These are phyloP conservation scores for Colletotrichum viniferum DNA, from an alignment of 2,329 filamentous ascomycete species.

Conservation along the genomic window DNA sequence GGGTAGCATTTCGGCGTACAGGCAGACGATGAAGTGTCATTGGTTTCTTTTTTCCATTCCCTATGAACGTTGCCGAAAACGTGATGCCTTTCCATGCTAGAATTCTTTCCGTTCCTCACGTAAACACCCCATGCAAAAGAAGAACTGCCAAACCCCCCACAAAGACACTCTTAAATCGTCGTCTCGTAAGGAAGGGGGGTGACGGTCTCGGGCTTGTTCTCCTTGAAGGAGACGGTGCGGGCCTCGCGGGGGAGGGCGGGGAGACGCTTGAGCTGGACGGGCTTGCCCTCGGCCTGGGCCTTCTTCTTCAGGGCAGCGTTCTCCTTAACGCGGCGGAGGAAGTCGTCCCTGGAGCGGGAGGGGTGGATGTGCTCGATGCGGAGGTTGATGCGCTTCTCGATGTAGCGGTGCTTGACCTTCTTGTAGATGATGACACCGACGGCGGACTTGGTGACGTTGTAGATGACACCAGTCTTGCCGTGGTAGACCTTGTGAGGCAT, in stretches of 20 bases:
- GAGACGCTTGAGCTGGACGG: slow-evolving; percentile 92
- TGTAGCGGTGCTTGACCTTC: slow-evolving; percentile 98
- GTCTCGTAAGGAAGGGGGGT: slow-evolving; percentile 96
- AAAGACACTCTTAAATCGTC: slow-evolving; percentile 74
- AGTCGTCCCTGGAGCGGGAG: slow-evolving; percentile 95
- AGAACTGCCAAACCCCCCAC: slow-evolving; percentile 21
- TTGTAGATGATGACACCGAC: slow-evolving; percentile 99
- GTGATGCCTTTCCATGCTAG: slow-evolving; percentile 26
- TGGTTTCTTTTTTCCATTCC: slow-evolving; percentile 24
- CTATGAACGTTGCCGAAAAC: slow-evolving; percentile 25
- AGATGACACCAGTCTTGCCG: slow-evolving; percentile 97
- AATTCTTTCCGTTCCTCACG: slow-evolving; percentile 25
- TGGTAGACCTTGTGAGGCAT: slow-evolving; percentile 99
- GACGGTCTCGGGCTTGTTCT: slow-evolving; percentile 90
- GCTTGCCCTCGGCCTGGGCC: slow-evolving; percentile 87
- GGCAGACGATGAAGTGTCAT: slow-evolving; percentile 20
- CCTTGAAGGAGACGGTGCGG: slow-evolving; percentile 78
- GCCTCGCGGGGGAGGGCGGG: slow-evolving; percentile 80
- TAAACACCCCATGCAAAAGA: slow-evolving; percentile 26
- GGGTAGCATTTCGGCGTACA: not conserved
- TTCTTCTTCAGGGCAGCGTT: slow-evolving; percentile 92
- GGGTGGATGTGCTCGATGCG: slow-evolving; percentile 95
- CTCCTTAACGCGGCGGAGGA: slow-evolving; percentile 93
- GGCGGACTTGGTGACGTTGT: slow-evolving; percentile 98
- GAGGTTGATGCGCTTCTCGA: slow-evolving; percentile 99